These are phyloP conservation scores for Penicillium sp. DNA, from an alignment of 2,329 filamentous ascomycete genomes.

Conservation along the genomic window DNA sequence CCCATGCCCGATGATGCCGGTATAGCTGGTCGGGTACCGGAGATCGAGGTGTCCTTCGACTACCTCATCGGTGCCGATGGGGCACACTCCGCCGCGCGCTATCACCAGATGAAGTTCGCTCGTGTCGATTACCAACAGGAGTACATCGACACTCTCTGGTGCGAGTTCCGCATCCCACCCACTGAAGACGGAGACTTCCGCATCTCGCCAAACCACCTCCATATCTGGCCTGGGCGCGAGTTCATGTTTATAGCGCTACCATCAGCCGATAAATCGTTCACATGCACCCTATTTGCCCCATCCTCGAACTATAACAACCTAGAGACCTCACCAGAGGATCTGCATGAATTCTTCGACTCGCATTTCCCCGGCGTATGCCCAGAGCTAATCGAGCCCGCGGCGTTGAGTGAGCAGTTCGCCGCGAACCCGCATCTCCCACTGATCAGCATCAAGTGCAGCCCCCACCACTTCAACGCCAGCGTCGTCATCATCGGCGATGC, in stretches of 20 bases:
- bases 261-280: conserved; percentile 83
- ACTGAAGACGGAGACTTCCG: conserved; percentile 56
- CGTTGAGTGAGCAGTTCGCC: conserved; percentile 71
- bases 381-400: conserved; percentile 55
- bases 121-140: conserved; percentile 88
- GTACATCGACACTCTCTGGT: conserved; percentile 97
- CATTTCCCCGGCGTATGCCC: conserved; percentile 83
- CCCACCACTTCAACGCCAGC: conserved; percentile 74
- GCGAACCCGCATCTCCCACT: conserved; percentile 86
- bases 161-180: conserved; percentile 81
- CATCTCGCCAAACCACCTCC: conserved; percentile 88
- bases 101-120: conserved; percentile 93
- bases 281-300: conserved; percentile 88
- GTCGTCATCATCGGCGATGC: conserved; percentile 89
- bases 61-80: conserved; percentile 93
- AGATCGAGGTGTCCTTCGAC: conserved; percentile 85
- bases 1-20: conserved; percentile 28
- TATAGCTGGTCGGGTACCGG: conserved; percentile 51
- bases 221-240: conserved; percentile 92
- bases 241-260: conserved; percentile 99
- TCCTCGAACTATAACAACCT: conserved; percentile 66
- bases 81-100: conserved; percentile 85
- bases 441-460: conserved; percentile 88
- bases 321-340: conserved; percentile 59
- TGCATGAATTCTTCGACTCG: conserved; percentile 81